Percentiles rank a stretch among this genome's conserved stretches.
Conservation (phyloP, 2,329 filamentous ascomycete genomes). For the Bipolaris victoriae region DNA sequence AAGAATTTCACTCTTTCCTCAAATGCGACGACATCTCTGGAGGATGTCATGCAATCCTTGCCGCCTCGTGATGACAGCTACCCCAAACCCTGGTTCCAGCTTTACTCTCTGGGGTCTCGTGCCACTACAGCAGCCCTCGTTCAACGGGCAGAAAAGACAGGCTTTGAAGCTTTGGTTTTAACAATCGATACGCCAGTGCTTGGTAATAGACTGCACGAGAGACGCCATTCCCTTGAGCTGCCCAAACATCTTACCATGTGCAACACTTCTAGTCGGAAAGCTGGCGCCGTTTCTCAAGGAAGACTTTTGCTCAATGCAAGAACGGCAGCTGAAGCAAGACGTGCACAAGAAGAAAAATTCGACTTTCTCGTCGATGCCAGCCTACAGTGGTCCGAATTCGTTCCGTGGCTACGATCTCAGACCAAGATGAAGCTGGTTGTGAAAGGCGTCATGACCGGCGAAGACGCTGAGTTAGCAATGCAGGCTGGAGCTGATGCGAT, state of each 20-base stretch:
- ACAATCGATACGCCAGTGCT: slow-evolving; percentile 37
- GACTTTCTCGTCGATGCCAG: too few relatives aligned
- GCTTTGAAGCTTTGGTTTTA: slow-evolving; percentile 34
- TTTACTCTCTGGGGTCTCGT: slow-evolving; percentile 52
- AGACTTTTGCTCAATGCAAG: background rate
- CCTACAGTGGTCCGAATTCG: too few relatives aligned
- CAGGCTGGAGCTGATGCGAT: slow-evolving; percentile 55
- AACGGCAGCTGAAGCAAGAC: too few relatives aligned
- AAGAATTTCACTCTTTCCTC: slow-evolving; percentile 49
- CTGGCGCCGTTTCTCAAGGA: background rate
- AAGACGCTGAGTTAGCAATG: slow-evolving; percentile 52
- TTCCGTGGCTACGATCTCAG: slow-evolving; percentile 26
- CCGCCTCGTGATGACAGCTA: slow-evolving; percentile 19
- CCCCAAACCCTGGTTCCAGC: slow-evolving; percentile 43
- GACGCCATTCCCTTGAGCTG: slow-evolving; percentile 36
- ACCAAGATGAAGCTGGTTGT: slow-evolving; percentile 48
- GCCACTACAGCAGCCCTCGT: slow-evolving; percentile 27
- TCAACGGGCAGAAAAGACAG: slow-evolving; percentile 32
- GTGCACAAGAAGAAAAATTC: too few relatives aligned
- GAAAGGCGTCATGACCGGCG: slow-evolving; percentile 51
- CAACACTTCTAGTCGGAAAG: too few relatives aligned
- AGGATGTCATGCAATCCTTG: slow-evolving; percentile 56
- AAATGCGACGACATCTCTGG: slow-evolving; percentile 51
- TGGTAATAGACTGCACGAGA: slow-evolving; percentile 30
- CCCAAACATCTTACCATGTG: slow-evolving; percentile 25